Conservation (phyloP, 352 stramenopile genomes). For the Globisporangium nodosum region DNA sequence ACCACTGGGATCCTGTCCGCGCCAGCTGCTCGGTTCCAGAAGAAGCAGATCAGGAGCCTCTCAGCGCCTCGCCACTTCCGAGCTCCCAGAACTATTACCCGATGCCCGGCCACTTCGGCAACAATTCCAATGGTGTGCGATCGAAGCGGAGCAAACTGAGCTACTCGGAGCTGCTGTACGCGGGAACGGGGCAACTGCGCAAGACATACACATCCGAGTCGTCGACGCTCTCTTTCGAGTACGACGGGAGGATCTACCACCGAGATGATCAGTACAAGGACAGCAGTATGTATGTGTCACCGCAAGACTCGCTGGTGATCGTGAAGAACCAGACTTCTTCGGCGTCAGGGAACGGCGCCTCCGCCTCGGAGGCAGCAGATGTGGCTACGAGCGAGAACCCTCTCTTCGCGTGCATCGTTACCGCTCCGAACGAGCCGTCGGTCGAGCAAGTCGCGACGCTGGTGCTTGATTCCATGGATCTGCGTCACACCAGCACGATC, state of each 20-base stretch:
- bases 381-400: neutral
- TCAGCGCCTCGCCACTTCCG: constrained; percentile 37
- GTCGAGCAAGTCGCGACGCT: constrained; percentile 43
- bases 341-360: neutral
- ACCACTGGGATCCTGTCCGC: constrained; percentile 88
- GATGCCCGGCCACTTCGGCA: constrained; percentile 34
- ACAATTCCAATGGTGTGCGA: constrained; percentile 9
- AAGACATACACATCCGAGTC: constrained; percentile 81
- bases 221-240: constrained; percentile 74
- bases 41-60: constrained; percentile 71
- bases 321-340: neutral
- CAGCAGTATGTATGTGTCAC: constrained; percentile 78
- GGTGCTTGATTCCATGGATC: constrained; percentile 53
- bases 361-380: constrained; percentile 1
- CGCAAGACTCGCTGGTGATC: constrained; percentile 21
- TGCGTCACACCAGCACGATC: constrained; percentile 47
- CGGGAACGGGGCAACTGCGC: constrained; percentile 67
- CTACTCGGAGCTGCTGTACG: constrained; percentile 79
- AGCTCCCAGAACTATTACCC: constrained; percentile 58
- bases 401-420: neutral
- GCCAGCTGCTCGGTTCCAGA: constrained; percentile 68
- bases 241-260: constrained; percentile 58
- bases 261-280: constrained; percentile 77
- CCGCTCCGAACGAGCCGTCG: constrained; percentile 8
- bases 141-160: constrained; percentile 69